phyloP scores from a whole-genome alignment of 1,284 basidiomycete genomes.

The Cryptococcus depauperatus region DNA sequence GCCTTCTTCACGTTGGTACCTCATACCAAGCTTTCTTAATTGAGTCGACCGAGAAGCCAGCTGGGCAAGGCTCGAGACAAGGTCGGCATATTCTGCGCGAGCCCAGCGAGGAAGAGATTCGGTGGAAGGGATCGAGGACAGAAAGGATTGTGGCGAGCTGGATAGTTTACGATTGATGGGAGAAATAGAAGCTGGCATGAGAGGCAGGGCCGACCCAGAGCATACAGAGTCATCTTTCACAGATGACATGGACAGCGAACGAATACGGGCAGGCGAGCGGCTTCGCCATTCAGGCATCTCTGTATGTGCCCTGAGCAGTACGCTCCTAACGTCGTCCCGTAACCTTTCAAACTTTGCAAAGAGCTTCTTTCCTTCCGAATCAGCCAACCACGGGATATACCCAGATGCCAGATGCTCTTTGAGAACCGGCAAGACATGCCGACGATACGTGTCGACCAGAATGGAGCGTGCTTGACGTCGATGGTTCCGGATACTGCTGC shows the following conservation, averaged over 20 bases:
- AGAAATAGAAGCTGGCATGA: conserved; percentile 30
- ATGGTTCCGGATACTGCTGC: conserved; percentile 50
- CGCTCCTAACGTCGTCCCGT: conserved; percentile 24
- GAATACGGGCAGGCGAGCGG: conserved; percentile 5
- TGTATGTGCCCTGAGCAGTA: conserved; percentile 22
- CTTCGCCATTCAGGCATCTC: background rate
- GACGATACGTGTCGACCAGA: conserved; percentile 65
- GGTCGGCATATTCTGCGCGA: conserved; percentile 28
- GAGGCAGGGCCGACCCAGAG: conserved; percentile 3
- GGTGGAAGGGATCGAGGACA: conserved; percentile 35
- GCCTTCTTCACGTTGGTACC: conserved; percentile 41
- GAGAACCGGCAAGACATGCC: conserved; percentile 54
- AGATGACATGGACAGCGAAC: conserved; percentile 17
- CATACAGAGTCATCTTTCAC: background rate
- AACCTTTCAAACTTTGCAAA: conserved; percentile 29
- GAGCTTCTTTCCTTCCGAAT: conserved; percentile 29
- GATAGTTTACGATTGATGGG: background rate
- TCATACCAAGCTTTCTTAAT: conserved; percentile 30
- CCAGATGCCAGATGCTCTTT: conserved; percentile 35
- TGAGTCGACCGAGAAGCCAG: conserved; percentile 30
- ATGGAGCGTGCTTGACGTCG: conserved; percentile 62
- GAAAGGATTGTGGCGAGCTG: conserved; percentile 24
- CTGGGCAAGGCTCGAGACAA: conserved; percentile 29
- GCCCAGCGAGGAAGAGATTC: conserved; percentile 27
- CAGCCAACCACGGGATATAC: conserved; percentile 39